Percentiles rank a stretch among this genome's conserved stretches.
Evolutionary conservation across 2,329 filamentous ascomycete genomes (phyloP).

Genomic region (Ceratocystis alfenasii): DNA sequence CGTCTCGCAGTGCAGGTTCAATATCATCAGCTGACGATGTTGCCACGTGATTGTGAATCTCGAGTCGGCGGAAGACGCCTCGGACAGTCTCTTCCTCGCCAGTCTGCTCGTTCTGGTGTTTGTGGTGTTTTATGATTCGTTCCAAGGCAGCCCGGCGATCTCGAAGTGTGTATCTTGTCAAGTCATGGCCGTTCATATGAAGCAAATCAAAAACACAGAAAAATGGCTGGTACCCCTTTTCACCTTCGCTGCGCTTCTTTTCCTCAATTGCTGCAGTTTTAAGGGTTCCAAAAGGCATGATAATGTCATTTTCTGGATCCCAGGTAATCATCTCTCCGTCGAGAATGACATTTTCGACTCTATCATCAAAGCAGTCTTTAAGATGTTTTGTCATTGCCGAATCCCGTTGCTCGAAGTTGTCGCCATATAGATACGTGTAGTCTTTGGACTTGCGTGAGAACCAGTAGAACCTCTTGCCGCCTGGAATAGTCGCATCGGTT

Average conservation of each 20-base stretch:
- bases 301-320: slow-evolving; percentile 74
- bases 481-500: slow-evolving; percentile 52
- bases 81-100: slow-evolving; percentile 40
- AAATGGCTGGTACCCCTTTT: slow-evolving; percentile 50
- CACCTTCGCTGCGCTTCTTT: slow-evolving; percentile 51
- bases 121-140: slow-evolving; percentile 12
- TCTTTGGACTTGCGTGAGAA: slow-evolving; percentile 96
- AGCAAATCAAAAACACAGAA: slow-evolving; percentile 86
- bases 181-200: slow-evolving; percentile 66
- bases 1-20: slow-evolving; percentile 64
- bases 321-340: slow-evolving; percentile 99
- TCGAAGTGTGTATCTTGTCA: slow-evolving; percentile 72
- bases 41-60: slow-evolving; percentile 62
- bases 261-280: slow-evolving; percentile 81
- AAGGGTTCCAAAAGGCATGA: slow-evolving; percentile 80
- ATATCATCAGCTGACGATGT: slow-evolving; percentile 60
- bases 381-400: slow-evolving; percentile 72
- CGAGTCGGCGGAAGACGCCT: slow-evolving; percentile 61
- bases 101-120: neutral
- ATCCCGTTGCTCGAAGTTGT: slow-evolving; percentile 58
- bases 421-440: slow-evolving; percentile 88
- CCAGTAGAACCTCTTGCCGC: slow-evolving; percentile 66
- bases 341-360: slow-evolving; percentile 75
- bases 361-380: slow-evolving; percentile 59
- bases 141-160: slow-evolving; percentile 64